phyloP scores from a whole-genome alignment of 2,329 filamentous ascomycete genomes.

The Talaromyces sp. region DNA sequence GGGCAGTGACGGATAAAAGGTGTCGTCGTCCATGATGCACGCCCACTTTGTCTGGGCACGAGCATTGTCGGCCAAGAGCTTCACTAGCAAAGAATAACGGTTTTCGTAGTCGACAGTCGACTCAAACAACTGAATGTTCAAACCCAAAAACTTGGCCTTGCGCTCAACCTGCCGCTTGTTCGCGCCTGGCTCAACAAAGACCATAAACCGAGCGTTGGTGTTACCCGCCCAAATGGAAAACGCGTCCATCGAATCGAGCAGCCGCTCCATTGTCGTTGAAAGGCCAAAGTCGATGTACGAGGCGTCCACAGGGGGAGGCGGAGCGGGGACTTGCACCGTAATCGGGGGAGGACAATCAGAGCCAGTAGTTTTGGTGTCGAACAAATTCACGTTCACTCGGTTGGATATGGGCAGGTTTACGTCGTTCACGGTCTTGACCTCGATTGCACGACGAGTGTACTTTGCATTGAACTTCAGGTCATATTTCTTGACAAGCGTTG shows the following conservation, averaged over 20 bases:
- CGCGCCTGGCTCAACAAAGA: slow-evolving; percentile 42
- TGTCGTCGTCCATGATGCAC: slow-evolving; percentile 57
- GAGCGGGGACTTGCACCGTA: slow-evolving; percentile 41
- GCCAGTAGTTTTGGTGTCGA: slow-evolving; percentile 3
- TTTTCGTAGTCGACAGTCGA: slow-evolving; percentile 36
- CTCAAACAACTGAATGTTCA: slow-evolving; percentile 37
- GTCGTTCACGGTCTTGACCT: slow-evolving; percentile 5
- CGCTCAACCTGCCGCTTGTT: slow-evolving; percentile 23
- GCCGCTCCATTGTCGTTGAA: slow-evolving; percentile 47
- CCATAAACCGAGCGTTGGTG: slow-evolving; percentile 48
- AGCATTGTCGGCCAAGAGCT: slow-evolving; percentile 42
- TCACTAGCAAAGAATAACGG: slow-evolving; percentile 53
- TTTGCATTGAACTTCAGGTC: slow-evolving; percentile 1
- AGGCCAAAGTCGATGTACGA: slow-evolving; percentile 53
- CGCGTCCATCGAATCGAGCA: slow-evolving; percentile 46
- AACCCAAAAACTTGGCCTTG: slow-evolving; percentile 30
- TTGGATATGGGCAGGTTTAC: slow-evolving; percentile 1
- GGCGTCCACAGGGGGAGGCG: slow-evolving; percentile 39
- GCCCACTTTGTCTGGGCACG: slow-evolving; percentile 48
- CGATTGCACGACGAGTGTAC: slow-evolving; percentile 6
- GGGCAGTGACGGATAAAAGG: slow-evolving; percentile 54
- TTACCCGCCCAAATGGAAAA: slow-evolving; percentile 53
- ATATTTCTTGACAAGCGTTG: slow-evolving; percentile 3
- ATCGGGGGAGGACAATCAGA: slow-evolving; percentile 40
- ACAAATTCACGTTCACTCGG: slow-evolving; percentile 7